Conservation (phyloP, 495 filamentous ascomycete genomes). For the Xylaria palmicola region DNA sequence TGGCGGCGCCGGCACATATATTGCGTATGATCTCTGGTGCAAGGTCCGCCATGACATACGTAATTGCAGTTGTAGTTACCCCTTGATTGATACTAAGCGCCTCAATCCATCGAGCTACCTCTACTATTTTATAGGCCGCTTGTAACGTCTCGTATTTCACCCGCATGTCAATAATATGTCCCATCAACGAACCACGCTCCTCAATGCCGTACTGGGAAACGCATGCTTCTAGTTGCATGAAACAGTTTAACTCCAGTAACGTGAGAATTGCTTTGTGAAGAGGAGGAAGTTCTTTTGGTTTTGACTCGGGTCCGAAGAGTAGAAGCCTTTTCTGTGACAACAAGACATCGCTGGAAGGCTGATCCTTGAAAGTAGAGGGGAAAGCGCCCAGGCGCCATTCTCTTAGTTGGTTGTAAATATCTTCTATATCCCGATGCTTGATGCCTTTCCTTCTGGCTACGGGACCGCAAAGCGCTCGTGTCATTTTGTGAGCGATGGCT, state of each 20-base stretch:
- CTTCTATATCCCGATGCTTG: conserved; percentile 2
- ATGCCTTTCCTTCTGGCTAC: neutral
- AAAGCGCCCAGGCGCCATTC: neutral
- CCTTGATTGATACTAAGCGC: neutral
- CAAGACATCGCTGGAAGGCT: neutral
- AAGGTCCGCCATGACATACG: neutral
- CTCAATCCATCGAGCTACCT: conserved; percentile 5
- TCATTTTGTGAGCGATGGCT: neutral
- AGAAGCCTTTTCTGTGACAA: neutral
- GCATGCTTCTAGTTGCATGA: conserved; percentile 7
- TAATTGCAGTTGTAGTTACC: neutral
- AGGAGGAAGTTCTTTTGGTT: neutral
- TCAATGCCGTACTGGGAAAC: conserved; percentile 7
- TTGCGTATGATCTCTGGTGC: conserved; percentile 6
- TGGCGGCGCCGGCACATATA: conserved; percentile 1
- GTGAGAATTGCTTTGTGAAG: neutral
- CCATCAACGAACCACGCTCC: neutral
- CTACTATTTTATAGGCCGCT: conserved; percentile 2
- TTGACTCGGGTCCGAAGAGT: neutral
- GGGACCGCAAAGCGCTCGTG: neutral
- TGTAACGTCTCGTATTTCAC: conserved; percentile 8
- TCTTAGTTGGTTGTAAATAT: neutral
- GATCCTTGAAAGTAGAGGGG: neutral
- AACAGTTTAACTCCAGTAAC: conserved; percentile 3
- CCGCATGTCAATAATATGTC: conserved; percentile 1